phyloP scores from a whole-genome alignment of 1,139 yeast genomes.

The Saccharomyces pastorianus region DNA sequence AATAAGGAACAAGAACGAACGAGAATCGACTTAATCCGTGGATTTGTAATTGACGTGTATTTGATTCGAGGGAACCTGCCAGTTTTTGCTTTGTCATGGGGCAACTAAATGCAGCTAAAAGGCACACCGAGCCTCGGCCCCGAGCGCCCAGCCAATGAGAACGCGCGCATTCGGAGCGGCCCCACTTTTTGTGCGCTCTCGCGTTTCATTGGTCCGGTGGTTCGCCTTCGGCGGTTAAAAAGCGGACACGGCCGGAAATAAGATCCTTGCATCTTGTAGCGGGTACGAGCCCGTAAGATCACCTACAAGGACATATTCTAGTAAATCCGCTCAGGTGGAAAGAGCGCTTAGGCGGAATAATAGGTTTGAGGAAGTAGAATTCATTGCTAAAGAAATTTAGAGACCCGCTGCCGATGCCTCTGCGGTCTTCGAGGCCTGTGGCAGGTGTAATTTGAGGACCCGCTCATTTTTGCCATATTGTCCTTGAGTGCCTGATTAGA shows the following conservation, averaged over 20 bases:
- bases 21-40: neutral
- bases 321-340: too few species aligned
- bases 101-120: neutral
- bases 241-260: neutral
- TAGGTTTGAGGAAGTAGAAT: too few species aligned
- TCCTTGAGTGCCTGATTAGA: too few species aligned
- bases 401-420: too few species aligned
- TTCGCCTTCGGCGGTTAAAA: neutral
- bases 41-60: neutral
- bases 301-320: neutral
- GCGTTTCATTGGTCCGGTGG: neutral
- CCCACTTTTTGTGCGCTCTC: neutral
- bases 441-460: too few species aligned
- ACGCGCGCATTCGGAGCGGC: neutral
- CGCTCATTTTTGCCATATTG: too few species aligned
- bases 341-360: too few species aligned
- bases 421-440: too few species aligned
- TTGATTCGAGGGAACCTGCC: neutral
- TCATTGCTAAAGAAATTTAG: too few species aligned
- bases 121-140: constrained; percentile 1
- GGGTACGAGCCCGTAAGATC: neutral
- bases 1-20: neutral
- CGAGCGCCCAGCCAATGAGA: neutral
- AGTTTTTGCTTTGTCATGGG: neutral
- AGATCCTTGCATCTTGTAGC: neutral